Evolutionary conservation across 176 grass and related monocot genomes (phyloP).

Genomic region (Aegilops longissima): DNA sequence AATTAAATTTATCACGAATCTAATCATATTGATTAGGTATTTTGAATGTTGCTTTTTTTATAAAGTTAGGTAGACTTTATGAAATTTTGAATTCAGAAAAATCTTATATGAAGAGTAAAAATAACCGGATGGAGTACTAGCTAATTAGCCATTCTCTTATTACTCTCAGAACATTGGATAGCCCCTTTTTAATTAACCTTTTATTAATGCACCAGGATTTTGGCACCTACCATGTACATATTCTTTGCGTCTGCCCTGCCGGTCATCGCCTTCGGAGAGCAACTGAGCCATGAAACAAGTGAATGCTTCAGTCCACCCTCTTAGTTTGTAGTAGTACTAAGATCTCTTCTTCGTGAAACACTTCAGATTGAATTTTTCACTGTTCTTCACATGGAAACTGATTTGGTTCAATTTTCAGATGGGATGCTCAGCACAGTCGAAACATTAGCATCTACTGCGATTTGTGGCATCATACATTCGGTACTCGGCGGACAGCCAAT

Average conservation of each 20-base stretch:
- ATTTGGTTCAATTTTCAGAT: slow-evolving; percentile 38
- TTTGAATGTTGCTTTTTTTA: too few species aligned
- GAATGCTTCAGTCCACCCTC: neutral
- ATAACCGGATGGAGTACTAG: too few species aligned
- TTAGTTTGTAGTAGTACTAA: neutral
- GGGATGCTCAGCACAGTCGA: slow-evolving; percentile 74
- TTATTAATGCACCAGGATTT: slow-evolving; percentile 45
- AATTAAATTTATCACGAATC: too few species aligned
- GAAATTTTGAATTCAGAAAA: too few species aligned
- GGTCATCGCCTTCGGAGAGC: slow-evolving; percentile 86
- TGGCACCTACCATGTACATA: slow-evolving; percentile 88
- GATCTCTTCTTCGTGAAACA: neutral
- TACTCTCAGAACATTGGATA: too few species aligned
- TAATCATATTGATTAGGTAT: too few species aligned
- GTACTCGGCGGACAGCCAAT: slow-evolving; percentile 88
- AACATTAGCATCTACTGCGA: slow-evolving; percentile 74
- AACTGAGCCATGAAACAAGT: slow-evolving; percentile 78
- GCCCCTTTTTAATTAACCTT: too few species aligned
- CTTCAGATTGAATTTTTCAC: neutral
- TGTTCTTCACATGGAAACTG: neutral
- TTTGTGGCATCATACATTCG: slow-evolving; percentile 91
- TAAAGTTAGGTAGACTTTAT: too few species aligned
- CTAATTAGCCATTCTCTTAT: too few species aligned
- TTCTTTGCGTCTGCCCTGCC: slow-evolving; percentile 95
- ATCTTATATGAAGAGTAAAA: too few species aligned